phyloP scores from a whole-genome alignment of 257 asterid species.

The Petunia axillaris region DNA sequence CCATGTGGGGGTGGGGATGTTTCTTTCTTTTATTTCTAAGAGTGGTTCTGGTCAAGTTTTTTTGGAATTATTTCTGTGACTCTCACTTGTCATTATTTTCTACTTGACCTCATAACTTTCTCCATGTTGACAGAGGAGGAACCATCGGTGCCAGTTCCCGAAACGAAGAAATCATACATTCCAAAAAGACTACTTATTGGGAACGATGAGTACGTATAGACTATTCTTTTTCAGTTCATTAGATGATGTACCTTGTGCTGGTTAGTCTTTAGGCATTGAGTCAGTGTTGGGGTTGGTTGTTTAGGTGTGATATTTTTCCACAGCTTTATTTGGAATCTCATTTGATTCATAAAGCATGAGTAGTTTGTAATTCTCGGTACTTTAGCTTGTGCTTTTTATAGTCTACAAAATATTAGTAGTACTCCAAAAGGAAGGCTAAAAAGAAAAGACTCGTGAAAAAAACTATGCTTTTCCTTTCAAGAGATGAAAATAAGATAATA shows the following conservation, averaged over 20 bases:
- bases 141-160: constrained; percentile 42
- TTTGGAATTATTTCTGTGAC: not conserved
- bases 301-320: constrained; percentile 10
- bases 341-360: not conserved
- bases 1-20: not conserved
- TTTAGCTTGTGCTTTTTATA: not conserved
- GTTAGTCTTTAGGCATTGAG: not conserved
- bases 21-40: constrained; percentile 4
- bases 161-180: constrained; percentile 55
- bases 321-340: not conserved
- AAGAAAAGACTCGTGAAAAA: not conserved
- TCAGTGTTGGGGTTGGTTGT: not conserved
- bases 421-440: not conserved
- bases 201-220: constrained; percentile 79
- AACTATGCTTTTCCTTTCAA: not conserved
- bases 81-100: not conserved
- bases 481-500: constrained; percentile 15
- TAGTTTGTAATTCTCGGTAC: constrained; percentile 8
- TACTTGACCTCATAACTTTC: constrained; percentile 31
- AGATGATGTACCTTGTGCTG: not conserved
- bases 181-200: constrained; percentile 84
- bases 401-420: not conserved
- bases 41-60: not conserved
- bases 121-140: constrained; percentile 56
- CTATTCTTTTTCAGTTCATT: constrained; percentile 27